Conservation (phyloP, 208 protist species). For the Acanthamoeba lugdunensis region DNA sequence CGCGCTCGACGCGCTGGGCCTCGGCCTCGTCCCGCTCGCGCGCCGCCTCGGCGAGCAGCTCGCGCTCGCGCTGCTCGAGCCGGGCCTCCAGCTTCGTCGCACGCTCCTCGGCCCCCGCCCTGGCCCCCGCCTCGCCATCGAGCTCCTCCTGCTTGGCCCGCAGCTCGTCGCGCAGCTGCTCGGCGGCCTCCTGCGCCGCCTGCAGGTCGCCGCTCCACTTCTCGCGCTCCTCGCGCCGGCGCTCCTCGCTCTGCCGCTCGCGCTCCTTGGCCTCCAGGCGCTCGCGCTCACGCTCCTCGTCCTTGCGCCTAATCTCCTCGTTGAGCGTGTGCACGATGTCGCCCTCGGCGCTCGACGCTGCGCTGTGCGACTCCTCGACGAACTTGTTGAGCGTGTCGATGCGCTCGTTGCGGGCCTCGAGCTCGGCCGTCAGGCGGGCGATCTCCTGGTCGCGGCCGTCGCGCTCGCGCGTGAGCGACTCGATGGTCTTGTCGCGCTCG, state of each 20-base stretch:
- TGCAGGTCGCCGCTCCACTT: not conserved
- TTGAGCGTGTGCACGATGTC: conserved; percentile 19
- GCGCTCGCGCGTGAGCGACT: too few species aligned
- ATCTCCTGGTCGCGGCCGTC: not conserved
- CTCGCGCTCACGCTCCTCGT: conserved; percentile 35
- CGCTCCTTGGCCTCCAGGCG: not conserved
- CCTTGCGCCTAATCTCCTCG: conserved; percentile 37
- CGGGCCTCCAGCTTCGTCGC: too few species aligned
- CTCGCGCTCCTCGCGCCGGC: not conserved
- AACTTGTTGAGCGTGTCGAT: not conserved
- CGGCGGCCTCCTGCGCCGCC: not conserved
- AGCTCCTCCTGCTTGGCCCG: not conserved
- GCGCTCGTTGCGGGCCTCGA: not conserved
- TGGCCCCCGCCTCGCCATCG: too few species aligned
- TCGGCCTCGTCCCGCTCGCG: not conserved
- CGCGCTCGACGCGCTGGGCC: not conserved
- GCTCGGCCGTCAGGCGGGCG: not conserved
- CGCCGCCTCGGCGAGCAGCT: too few species aligned
- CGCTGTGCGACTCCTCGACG: conserved; percentile 8
- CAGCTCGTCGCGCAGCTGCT: not conserved
- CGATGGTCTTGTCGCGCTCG: too few species aligned
- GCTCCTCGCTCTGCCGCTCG: conserved; percentile 1
- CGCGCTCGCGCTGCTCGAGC: too few species aligned
- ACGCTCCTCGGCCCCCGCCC: too few species aligned
- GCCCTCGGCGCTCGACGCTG: not conserved